Evolutionary conservation across 352 stramenopile species (phyloP), one percentile per base, ranked within the genome.

Genomic region (Stephanocyclus meneghinianus): DNA sequence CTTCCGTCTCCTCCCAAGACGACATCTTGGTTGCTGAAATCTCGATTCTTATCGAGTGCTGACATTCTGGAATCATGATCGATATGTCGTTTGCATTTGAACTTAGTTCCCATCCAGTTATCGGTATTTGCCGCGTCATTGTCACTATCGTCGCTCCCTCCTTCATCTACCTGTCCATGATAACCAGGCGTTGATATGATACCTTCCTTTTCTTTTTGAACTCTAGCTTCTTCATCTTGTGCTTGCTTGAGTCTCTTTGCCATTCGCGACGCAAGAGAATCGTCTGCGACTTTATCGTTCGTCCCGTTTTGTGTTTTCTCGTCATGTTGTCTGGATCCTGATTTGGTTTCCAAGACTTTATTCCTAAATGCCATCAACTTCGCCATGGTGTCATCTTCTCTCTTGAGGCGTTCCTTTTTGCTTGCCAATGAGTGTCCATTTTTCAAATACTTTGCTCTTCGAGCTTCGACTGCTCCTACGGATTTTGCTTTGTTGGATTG

Each of bases 71-170:
- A 78, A 68, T 60, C 55, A 60, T 75, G 60, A 50, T 92, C 87
- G 29, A 90, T 83, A 50, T 93, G 88, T 59, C 73, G 71, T 48
- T 79, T 81, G 65, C 88, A 93, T 67, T 90, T 88, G 68, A 93
- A 93, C 56, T 71, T 85, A 7, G 86, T 87, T 55, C 48, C 68
- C 55, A 91, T 80, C 88, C 88, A 93, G 63, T 83, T 69, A 5
- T 40, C 50, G 6, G 30, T 30, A 59, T 64, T 48, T 37, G 35
- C 51, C 9, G 57, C 66, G 30, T 67, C 66, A 51, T 51, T 63
- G 21, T 81, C 53, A 40, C 82, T 75, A 3, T 71, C 60, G 10
- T 75, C 61, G 32, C 40, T 50, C 18, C 78, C 51, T 9, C 80
- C 61, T 32, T 71, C 64, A 53, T 90, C 76, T 13, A 93, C 44